phyloP scores from a whole-genome alignment of 1,139 yeast species.

The Blastobotrys malaysiensis region DNA sequence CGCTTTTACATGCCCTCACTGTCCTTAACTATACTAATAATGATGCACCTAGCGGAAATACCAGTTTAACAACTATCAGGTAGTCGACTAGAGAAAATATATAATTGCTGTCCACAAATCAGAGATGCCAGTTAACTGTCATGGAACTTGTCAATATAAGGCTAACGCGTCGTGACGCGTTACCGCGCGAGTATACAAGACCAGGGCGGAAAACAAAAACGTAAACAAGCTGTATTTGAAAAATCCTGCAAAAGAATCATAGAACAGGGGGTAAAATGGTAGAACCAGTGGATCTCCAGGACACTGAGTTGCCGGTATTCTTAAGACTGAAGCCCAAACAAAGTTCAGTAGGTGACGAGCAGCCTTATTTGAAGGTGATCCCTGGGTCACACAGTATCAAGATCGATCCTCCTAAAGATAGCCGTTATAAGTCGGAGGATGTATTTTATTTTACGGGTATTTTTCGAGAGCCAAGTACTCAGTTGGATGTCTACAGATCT shows the following conservation, averaged over 20 bases:
- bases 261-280: too few species aligned
- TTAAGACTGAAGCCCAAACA: conserved; percentile 34
- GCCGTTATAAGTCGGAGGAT: conserved; percentile 27
- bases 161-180: background rate
- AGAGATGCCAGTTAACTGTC: too few species aligned
- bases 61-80: too few species aligned
- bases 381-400: conserved; percentile 16
- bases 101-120: too few species aligned
- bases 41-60: too few species aligned
- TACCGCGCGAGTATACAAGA: background rate
- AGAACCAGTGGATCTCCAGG: background rate
- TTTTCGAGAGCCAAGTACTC: conserved; percentile 30
- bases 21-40: too few species aligned
- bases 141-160: background rate
- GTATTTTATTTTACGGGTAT: conserved; percentile 34
- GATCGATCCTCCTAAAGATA: conserved; percentile 25
- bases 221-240: background rate
- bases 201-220: background rate
- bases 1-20: too few species aligned
- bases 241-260: background rate
- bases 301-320: conserved; percentile 32
- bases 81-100: too few species aligned
- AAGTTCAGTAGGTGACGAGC: conserved; percentile 10
- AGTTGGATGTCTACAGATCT: conserved; percentile 31
- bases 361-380: conserved; percentile 17